Conservation (phyloP, 1,284 basidiomycete genomes). For the Butyriboletus appendiculatus region DNA sequence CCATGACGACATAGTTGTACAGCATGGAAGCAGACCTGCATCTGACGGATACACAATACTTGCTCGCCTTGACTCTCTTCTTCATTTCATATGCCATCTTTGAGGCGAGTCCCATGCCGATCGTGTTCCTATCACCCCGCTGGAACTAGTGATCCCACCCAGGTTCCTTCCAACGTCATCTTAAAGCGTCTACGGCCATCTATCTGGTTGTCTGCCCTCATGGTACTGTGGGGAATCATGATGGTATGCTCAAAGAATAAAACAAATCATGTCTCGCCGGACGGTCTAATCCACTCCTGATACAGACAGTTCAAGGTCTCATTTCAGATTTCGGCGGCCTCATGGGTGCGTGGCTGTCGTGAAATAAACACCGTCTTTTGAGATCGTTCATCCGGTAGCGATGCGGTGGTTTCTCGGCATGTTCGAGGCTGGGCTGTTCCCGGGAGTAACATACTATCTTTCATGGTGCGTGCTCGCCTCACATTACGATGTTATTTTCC, state of each 20-base stretch:
- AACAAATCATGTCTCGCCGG: too few relatives aligned
- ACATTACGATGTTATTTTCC: background rate
- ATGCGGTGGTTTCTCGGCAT: conserved; percentile 67
- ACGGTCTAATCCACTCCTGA: background rate
- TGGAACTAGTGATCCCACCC: background rate
- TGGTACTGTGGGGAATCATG: conserved; percentile 71
- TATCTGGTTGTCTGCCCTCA: conserved; percentile 62
- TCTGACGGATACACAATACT: conserved; percentile 63
- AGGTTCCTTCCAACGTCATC: conserved; percentile 70
- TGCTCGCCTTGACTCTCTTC: conserved; percentile 62
- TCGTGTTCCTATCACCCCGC: background rate
- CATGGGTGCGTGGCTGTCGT: conserved; percentile 45
- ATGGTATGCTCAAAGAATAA: conserved; percentile 47
- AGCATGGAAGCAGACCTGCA: conserved; percentile 53
- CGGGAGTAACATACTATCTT: conserved; percentile 68
- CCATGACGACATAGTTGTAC: conserved; percentile 48
- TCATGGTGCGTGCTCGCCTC: conserved; percentile 50
- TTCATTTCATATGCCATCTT: conserved; percentile 68
- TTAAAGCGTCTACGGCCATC: conserved; percentile 71
- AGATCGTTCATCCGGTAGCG: conserved; percentile 36
- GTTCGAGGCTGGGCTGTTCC: conserved; percentile 67
- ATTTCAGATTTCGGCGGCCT: conserved; percentile 65
- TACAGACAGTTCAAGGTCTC: conserved; percentile 66
- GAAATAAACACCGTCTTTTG: background rate
- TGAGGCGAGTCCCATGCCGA: conserved; percentile 40